These are phyloP conservation scores for Colletotrichum gigasporum DNA, from an alignment of 2,329 filamentous ascomycete genomes.

Conservation along the genomic window DNA sequence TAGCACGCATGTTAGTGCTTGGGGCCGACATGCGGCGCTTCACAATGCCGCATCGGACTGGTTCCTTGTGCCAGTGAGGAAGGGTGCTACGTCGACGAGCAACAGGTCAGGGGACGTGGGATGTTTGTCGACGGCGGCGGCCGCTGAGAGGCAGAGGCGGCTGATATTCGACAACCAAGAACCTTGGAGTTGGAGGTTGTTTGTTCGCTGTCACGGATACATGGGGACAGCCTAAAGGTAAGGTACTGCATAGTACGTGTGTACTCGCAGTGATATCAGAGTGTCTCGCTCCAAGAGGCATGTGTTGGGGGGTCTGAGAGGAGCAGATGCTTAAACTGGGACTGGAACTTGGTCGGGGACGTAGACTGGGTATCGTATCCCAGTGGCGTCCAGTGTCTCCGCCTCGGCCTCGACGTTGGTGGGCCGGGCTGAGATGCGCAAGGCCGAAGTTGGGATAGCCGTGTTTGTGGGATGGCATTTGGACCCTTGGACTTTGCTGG, in stretches of 20 bases:
- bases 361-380: too few relatives aligned
- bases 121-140: not conserved
- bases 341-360: too few relatives aligned
- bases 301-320: too few relatives aligned
- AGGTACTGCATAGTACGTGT: too few relatives aligned
- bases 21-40: slow-evolving; percentile 2
- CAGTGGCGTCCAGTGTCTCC: not conserved
- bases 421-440: not conserved
- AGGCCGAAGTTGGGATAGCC: slow-evolving; percentile 21
- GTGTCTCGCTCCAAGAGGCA: too few relatives aligned
- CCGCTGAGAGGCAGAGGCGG: too few relatives aligned
- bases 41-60: not conserved
- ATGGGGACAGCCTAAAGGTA: too few relatives aligned
- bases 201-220: too few relatives aligned
- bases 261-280: too few relatives aligned
- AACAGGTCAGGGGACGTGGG: not conserved
- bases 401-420: slow-evolving; percentile 5
- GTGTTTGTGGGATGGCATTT: slow-evolving; percentile 22
- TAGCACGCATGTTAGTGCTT: not conserved
- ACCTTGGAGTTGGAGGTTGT: too few relatives aligned
- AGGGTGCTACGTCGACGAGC: not conserved
- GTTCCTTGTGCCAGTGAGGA: not conserved
- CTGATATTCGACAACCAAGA: too few relatives aligned
- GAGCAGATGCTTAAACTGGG: not conserved
- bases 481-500: slow-evolving; percentile 13